These are phyloP conservation scores for Ophioceras dolichostomum DNA, from an alignment of 2,329 filamentous ascomycete genomes.

Conservation along the genomic window DNA sequence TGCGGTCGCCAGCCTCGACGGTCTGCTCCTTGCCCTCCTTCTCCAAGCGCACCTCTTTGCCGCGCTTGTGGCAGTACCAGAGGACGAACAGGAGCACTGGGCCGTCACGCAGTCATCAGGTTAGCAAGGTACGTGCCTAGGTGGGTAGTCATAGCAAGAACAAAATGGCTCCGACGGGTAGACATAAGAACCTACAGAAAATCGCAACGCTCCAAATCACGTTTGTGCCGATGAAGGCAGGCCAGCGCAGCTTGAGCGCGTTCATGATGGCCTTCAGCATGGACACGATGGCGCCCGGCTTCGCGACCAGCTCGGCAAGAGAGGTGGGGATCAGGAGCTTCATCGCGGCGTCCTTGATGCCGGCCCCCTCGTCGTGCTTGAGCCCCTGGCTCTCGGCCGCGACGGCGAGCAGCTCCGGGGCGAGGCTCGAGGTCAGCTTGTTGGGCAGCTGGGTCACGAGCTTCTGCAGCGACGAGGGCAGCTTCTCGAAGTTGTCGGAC, in stretches of 20 bases:
- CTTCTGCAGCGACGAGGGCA: conserved; percentile 73
- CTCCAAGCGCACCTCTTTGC: conserved; percentile 66
- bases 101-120: neutral
- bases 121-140: neutral
- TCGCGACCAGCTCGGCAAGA: conserved; percentile 68
- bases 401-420: conserved; percentile 70
- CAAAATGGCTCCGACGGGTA: no score
- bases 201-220: conserved; percentile 81
- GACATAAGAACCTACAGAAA: conserved; percentile 40
- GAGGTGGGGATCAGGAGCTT: conserved; percentile 55
- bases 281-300: conserved; percentile 73
- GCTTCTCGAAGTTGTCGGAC: conserved; percentile 46
- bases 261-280: conserved; percentile 87
- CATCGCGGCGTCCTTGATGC: conserved; percentile 33
- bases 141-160: neutral
- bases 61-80: conserved; percentile 97
- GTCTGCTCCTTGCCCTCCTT: conserved; percentile 31
- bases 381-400: conserved; percentile 64
- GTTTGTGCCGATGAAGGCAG: conserved; percentile 83
- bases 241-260: conserved; percentile 77
- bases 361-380: conserved; percentile 35
- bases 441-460: conserved; percentile 74
- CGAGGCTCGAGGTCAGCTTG: conserved; percentile 65
- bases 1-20: conserved; percentile 15
- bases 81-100: conserved; percentile 81